These are phyloP conservation scores for Pichia ethanolica DNA, from an alignment of 805 yeast species.

Conservation along the genomic window DNA sequence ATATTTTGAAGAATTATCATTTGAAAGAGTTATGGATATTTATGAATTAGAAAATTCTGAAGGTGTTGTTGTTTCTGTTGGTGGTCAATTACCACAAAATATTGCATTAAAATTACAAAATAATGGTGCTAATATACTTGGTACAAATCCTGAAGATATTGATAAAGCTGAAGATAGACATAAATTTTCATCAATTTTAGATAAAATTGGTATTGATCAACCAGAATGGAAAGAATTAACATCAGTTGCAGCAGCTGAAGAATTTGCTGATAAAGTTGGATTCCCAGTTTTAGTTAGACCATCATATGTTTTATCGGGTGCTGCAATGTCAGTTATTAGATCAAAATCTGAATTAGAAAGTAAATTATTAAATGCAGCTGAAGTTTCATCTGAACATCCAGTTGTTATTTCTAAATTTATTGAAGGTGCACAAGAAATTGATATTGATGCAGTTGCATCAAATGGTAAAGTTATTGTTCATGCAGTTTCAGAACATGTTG, in stretches of 20 bases:
- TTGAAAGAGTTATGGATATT: conserved; percentile 95
- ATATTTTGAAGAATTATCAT: conserved; percentile 90
- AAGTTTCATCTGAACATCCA: conserved; percentile 93
- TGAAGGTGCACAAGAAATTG: conserved; percentile 94
- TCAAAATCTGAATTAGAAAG: conserved; percentile 70
- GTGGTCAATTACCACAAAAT: conserved; percentile 97
- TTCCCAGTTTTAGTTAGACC: conserved; percentile 98
- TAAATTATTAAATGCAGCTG: conserved; percentile 80
- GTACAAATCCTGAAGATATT: conserved; percentile 90
- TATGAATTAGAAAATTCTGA: conserved; percentile 84
- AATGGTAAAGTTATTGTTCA: conserved; percentile 86
- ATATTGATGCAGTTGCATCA: conserved; percentile 92
- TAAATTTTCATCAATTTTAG: conserved; percentile 90
- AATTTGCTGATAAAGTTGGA: conserved; percentile 77
- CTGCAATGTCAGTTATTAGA: conserved; percentile 94
- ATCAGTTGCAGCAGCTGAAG: conserved; percentile 75
- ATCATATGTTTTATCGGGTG: conserved; percentile 94
- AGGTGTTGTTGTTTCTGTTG: conserved; percentile 93
- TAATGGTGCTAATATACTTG: conserved; percentile 81
- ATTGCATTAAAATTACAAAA: conserved; percentile 80
- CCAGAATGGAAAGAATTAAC: conserved; percentile 97
- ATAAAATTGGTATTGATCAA: conserved; percentile 89
- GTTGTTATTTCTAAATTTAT: conserved; percentile 95
- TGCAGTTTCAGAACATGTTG: conserved; percentile 96
- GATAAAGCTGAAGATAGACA: conserved; percentile 98